Evolutionary conservation across 805 yeast genomes (phyloP), one percentile per base, ranked within the genome.

Genomic region (Metschnikowia gruessii): DNA sequence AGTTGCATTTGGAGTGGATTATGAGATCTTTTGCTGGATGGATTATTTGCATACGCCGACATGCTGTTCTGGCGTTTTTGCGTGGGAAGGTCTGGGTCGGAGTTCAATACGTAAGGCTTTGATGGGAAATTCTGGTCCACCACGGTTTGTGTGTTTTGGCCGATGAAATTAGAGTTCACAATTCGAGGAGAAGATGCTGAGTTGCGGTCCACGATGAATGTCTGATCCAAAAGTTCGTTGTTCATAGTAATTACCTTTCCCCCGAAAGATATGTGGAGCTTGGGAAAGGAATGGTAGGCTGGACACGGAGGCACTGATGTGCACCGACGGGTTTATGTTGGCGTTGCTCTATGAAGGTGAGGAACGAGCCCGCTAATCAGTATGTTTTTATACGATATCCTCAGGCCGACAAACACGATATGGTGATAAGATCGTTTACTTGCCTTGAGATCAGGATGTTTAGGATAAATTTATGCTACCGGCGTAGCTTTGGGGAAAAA

Each of bases 21-120:
- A 46, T 70, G 65, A n/a, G 59, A 57, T 36, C 75, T 56, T 46
- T 71, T 71, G 54, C 62, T 65, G 38, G 72, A 57, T 44, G 63
- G 63, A 44, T 57, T 59, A 39, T 58, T 54, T 59, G 65, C 52
- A 48, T 65, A 62, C 37, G 65, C 64, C 4, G 72, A 63, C 53
- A 66, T 53, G 60, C 72, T 67, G 51, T 61, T 68, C 48, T 71
- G 75, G 45, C 75, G 68, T 54, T 70, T 70, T 49, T 69, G 74
- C 15, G 52, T 45, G 61, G 69, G 40, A 38, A 37, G 41, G 35
- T 37, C 37, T 12, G 38, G 38, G 40, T 42, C 48, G 4, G 47
- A 32, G 34, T 44, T 31, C 36, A 30, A 41, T 31, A 36, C 28
- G 42, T 42, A 40, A 12, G 48, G 40, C 19, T 42, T 38, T 21